phyloP scores from a whole-genome alignment of 2,329 filamentous ascomycete genomes.

The Phoma herbarum region DNA sequence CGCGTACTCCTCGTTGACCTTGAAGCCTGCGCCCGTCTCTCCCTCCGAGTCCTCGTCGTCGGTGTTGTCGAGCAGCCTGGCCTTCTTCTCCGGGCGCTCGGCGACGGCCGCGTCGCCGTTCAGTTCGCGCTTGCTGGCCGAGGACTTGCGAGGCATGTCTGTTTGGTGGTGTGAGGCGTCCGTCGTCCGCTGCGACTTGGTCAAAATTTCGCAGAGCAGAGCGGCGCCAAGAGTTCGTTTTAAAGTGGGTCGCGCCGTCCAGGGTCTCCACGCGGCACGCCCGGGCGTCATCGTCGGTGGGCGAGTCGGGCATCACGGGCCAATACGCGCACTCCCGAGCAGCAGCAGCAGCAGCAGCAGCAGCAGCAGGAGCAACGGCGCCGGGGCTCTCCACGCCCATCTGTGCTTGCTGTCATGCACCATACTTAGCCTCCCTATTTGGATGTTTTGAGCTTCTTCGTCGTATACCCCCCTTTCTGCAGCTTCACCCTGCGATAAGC shows the following conservation, averaged over 20 bases:
- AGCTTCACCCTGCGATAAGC: not conserved
- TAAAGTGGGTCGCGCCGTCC: conserved; percentile 1
- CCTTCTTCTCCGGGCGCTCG: conserved; percentile 46
- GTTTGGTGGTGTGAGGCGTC: conserved; percentile 11
- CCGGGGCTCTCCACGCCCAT: conserved; percentile 19
- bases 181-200: conserved; percentile 14
- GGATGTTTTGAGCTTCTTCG: conserved; percentile 13
- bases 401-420: conserved; percentile 25
- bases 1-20: conserved; percentile 91
- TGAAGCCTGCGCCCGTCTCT: conserved; percentile 59
- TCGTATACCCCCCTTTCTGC: conserved; percentile 18
- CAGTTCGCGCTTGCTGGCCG: conserved; percentile 40
- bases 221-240: conserved; percentile 31
- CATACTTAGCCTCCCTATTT: conserved; percentile 33
- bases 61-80: conserved; percentile 50
- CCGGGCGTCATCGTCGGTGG: conserved; percentile 33
- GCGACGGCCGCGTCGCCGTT: conserved; percentile 25
- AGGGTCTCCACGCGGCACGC: conserved; percentile 9
- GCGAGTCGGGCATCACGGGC: conserved; percentile 27
- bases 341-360: conserved; percentile 18
- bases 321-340: conserved; percentile 21
- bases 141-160: conserved; percentile 38
- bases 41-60: conserved; percentile 42
- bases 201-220: conserved; percentile 36
- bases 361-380: conserved; percentile 17